Base-by-base conservation (phyloP, 768 basidiomycete genomes). In the Pholiota microspora region DNA sequence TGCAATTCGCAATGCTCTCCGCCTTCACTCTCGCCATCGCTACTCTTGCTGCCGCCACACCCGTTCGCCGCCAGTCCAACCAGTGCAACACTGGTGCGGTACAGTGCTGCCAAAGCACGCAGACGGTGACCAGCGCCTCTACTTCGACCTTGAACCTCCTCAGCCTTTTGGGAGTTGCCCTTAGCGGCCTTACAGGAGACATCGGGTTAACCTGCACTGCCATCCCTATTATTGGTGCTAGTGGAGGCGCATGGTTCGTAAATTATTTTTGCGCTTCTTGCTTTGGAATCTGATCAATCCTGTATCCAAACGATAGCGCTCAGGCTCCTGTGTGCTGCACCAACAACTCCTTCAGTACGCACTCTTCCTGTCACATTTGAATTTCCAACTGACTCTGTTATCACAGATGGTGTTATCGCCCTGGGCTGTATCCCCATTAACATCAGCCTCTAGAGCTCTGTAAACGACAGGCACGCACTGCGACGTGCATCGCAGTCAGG, bases 281-380 rank as follows among this genome's bases (percentile, higher is more conserved):
- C 24, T 18, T 24, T 50, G 15, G 18, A 10, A 1, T 42, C 42
- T 38, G 4, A 38, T 16, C n/a, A n/a, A n/a, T n/a, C 5, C 18
- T 18, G 8, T 7, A 34, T 13, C 18, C 21, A n/a, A n/a, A 4
- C 15, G n/a, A 23, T 31, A 62, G 60, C 58, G 46, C 53, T n/a
- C 53, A 46, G 25, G 59, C 59, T 46, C 59, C 61, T 15, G 59
- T 60, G 28, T 62, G 61, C 61, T 62, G 61, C 59, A 40, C 48
- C 24, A 31, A 55, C 53, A 58, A 62, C 54, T 42, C 27, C 24
- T 62, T 62, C 61, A 53, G 59, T 60, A 55, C 57, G 48, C 42
- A 45, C 24, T 8, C 5, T 16, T 18, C 13, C 13, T 36, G 2
- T 15, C 2, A 23, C 18, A 15, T 18, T 40, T 45, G 15, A 8